Evolutionary conservation across 768 basidiomycete genomes (phyloP), one percentile per base, ranked within the genome.

Genomic region (Auriculariales sp.): DNA sequence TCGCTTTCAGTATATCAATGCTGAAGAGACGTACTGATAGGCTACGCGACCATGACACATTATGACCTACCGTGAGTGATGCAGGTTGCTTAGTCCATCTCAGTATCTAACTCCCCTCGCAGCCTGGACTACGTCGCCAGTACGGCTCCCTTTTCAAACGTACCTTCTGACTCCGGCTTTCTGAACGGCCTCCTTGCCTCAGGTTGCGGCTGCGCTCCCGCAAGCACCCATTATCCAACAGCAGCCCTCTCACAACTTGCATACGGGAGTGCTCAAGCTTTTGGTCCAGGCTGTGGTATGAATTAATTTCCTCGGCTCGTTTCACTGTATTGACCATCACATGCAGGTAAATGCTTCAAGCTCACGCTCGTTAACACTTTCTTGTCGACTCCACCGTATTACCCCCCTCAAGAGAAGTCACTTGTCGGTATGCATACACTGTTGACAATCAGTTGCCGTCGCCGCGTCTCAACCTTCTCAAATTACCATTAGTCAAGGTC

Each of bases 181-280:
- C 36, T 32, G 4, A 29, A n/a, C n/a, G n/a, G n/a, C n/a, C n/a
- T 12, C 15, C 31, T 14, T 31, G 9, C 22, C 12, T 30, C 49
- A 24, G 69, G 81, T 1, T 89, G 87, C 57, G 88, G 87, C 50
- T 91, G 88, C 61, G 78, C 77, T 1, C 71, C 73, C 7, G 67
- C 69, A 42, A 81, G 78, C 53, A 57, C 56, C 30, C 66, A 77
- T 56, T 86, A 80, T 56, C 86, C 87, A 4, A 90, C 86, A 1
- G 87, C 81, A 9, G 87, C 87, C 7, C 63, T 90, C 52, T 85
- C 71, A 51, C 80, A 87, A 58, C 78, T 82, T 71, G 87, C 87
- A 1, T 90, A 73, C 55, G 85, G 87, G 0, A 84, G 81, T 59
- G 79, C 75, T 50, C 70, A 67, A n/a, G 71, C 72, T 11, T 88